Conservation (phyloP, 2,329 filamentous ascomycete species). For the Esteya vermicola region DNA sequence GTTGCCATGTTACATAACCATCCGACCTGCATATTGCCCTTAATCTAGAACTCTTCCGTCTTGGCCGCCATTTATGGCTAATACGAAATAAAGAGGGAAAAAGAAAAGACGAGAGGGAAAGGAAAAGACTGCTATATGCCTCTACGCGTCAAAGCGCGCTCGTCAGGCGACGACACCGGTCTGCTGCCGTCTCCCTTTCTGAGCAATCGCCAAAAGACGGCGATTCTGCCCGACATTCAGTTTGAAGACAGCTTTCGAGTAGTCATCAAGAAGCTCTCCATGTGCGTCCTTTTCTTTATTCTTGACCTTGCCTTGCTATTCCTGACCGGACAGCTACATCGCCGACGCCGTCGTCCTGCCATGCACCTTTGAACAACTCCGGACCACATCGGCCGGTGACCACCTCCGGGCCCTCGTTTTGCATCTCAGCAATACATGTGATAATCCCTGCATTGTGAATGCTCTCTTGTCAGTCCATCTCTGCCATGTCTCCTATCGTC, state of each 20-base stretch:
- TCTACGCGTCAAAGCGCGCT: conserved; percentile 25
- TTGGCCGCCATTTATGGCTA: too few relatives aligned
- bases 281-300: conserved; percentile 22
- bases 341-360: conserved; percentile 48
- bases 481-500: neutral
- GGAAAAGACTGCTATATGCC: neutral
- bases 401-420: conserved; percentile 45
- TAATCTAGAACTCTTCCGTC: too few relatives aligned
- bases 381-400: conserved; percentile 49
- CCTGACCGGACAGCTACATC: conserved; percentile 36
- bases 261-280: conserved; percentile 52
- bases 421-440: conserved; percentile 47
- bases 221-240: conserved; percentile 38
- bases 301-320: neutral
- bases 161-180: conserved; percentile 9
- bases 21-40: too few relatives aligned
- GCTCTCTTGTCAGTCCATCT: conserved; percentile 49
- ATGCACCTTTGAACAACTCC: conserved; percentile 59
- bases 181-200: conserved; percentile 21
- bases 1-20: too few relatives aligned
- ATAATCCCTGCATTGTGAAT: conserved; percentile 57
- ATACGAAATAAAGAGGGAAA: too few relatives aligned
- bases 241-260: conserved; percentile 46
- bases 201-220: conserved; percentile 12
- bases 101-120: too few relatives aligned